Evolutionary conservation across 768 basidiomycete species (phyloP).

Genomic region (Boletus fagicola): DNA sequence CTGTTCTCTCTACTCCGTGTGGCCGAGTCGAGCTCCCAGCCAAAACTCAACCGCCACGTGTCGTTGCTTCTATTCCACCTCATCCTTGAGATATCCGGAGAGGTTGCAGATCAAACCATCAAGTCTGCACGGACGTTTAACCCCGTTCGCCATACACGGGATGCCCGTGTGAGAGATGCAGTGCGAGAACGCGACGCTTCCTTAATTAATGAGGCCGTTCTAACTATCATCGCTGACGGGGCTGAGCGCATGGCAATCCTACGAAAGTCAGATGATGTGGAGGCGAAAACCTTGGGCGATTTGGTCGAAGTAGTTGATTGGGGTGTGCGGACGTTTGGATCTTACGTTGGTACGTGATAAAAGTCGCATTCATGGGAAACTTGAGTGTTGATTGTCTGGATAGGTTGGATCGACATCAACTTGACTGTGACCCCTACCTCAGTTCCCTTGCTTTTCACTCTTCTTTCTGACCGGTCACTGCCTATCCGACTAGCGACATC

Average conservation of each 20-base stretch:
- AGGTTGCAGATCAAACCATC: conserved; percentile 94
- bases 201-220: conserved; percentile 80
- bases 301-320: conserved; percentile 82
- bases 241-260: conserved; percentile 54
- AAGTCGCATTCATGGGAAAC: background rate
- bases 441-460: conserved; percentile 77
- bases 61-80: conserved; percentile 89
- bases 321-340: conserved; percentile 89
- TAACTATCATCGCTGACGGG: conserved; percentile 77
- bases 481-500: conserved; percentile 83
- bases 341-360: conserved; percentile 81
- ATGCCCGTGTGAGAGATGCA: conserved; percentile 82
- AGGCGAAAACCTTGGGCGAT: conserved; percentile 54
- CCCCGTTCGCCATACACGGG: conserved; percentile 70
- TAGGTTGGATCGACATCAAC: conserved; percentile 98
- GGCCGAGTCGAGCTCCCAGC: conserved; percentile 51
- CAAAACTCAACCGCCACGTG: conserved; percentile 77
- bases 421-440: conserved; percentile 90
- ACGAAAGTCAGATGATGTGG: conserved; percentile 43
- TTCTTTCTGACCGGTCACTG: conserved; percentile 75
- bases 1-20: conserved; percentile 71
- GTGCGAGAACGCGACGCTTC: conserved; percentile 89
- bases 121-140: conserved; percentile 80
- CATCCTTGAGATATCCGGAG: conserved; percentile 91
- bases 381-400: background rate